phyloP scores from a whole-genome alignment of 352 stramenopile genomes.

The Globisporangium nagaii region DNA sequence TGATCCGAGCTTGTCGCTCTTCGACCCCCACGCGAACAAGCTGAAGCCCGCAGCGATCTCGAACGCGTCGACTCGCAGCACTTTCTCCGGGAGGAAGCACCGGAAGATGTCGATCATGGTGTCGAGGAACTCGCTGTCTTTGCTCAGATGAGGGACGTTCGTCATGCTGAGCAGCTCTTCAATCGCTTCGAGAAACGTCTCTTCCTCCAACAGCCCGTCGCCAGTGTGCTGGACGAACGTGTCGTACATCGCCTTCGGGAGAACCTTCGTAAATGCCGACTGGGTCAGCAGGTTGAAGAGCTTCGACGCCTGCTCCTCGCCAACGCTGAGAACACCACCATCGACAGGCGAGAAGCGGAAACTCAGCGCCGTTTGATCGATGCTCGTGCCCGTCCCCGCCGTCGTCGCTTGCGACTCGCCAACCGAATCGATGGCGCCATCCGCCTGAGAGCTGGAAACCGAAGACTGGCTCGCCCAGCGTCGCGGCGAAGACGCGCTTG shows the following conservation, averaged over 20 bases:
- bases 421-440: slow-evolving; percentile 10
- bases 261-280: slow-evolving; percentile 67
- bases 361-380: slow-evolving; percentile 24
- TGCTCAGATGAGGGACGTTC: slow-evolving; percentile 58
- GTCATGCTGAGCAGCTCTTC: slow-evolving; percentile 80
- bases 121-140: slow-evolving; percentile 73
- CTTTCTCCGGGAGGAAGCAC: slow-evolving; percentile 63
- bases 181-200: slow-evolving; percentile 76
- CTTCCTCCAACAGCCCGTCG: slow-evolving; percentile 76
- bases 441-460: slow-evolving; percentile 8
- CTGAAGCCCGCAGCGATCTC: slow-evolving; percentile 81
- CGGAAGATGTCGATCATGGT: slow-evolving; percentile 74
- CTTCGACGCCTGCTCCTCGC: slow-evolving; percentile 47
- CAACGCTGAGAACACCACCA: slow-evolving; percentile 49
- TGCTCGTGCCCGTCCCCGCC: slow-evolving; percentile 4
- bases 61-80: slow-evolving; percentile 66
- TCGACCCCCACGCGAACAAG: slow-evolving; percentile 76
- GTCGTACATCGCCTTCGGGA: slow-evolving; percentile 75
- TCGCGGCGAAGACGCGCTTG: slow-evolving; percentile 6
- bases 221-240: slow-evolving; percentile 84
- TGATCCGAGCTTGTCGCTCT: slow-evolving; percentile 81
- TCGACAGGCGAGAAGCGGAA: slow-evolving; percentile 73
- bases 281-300: slow-evolving; percentile 61
- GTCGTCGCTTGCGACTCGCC: slow-evolving; percentile 15
- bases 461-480: slow-evolving; percentile 9